Evolutionary conservation across 2,329 filamentous ascomycete species (phyloP), one percentile per base, ranked within the genome.

Genomic region (Monilinia fructigena): DNA sequence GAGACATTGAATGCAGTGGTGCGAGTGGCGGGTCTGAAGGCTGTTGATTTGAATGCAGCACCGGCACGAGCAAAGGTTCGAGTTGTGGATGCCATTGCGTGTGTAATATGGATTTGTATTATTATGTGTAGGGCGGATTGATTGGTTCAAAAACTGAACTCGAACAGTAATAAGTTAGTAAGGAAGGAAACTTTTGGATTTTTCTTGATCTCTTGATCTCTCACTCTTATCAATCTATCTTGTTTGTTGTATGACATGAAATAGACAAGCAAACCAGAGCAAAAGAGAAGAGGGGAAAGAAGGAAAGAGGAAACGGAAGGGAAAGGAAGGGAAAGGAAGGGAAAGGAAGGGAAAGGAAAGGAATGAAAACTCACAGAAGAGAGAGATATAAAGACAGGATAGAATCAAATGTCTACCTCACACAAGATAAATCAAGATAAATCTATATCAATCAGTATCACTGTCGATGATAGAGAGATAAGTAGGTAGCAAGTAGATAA

Each of bases 1-100:
- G 85, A 83, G 55, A 83, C 82, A 71, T 82, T 80, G 77, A 91
- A 84, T 71, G 85, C 81, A 45, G 76, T 76, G 74, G 81, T 84
- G 74, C 85, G 86, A 55, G 85, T 79, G 63, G 82, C 78, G 73
- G 85, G 81, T 75, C 86, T 85, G 76, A 89, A 80, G 73, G 78
- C 71, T 1, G 71, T 69, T 18, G 75, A 48, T 38, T 61, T 66
- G 12, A 63, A 69, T 66, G 71, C 74, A 69, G 74, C 60, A 62
- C 78, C 78, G 67, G 75, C 70, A 67, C 80, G 79, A 64, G 77
- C 75, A 66, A 81, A 76, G 54, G 75, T 74, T 67, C 75, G 72
- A 48, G 73, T 74, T 69, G 76, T 72, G 40, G 78, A 62, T 68
- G 67, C 56, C 64, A 66, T 66, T 28, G 28, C 23, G 23, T 66